These are phyloP conservation scores for Talaromyces nanjingensis DNA, from an alignment of 495 filamentous ascomycete genomes.

Conservation along the genomic window DNA sequence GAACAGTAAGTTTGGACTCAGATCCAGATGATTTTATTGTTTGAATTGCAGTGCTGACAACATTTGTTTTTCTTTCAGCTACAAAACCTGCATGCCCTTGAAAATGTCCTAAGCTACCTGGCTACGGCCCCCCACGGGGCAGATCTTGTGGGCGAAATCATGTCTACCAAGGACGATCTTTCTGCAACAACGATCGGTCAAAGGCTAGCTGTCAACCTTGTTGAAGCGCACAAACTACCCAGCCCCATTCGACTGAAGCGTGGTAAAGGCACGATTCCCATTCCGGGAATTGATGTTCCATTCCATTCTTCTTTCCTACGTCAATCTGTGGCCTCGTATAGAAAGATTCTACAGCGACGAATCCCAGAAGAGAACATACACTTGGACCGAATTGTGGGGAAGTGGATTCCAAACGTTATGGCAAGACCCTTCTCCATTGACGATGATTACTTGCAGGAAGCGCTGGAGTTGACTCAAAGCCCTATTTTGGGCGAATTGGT, in stretches of 20 bases:
- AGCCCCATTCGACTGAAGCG: constrained; percentile 14
- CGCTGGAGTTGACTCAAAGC: constrained; percentile 59
- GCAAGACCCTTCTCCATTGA: constrained; percentile 49
- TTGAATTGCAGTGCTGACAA: background rate
- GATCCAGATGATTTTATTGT: background rate
- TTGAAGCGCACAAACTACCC: constrained; percentile 8
- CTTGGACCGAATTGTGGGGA: constrained; percentile 15
- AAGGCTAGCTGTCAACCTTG: background rate
- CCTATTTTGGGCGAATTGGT: background rate
- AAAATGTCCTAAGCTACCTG: background rate
- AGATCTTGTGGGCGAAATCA: background rate
- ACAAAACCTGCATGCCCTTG: background rate
- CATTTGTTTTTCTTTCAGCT: background rate
- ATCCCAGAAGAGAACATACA: constrained; percentile 13
- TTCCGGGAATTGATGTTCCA: constrained; percentile 35
- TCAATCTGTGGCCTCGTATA: constrained; percentile 12
- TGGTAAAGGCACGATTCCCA: constrained; percentile 28
- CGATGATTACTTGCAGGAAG: constrained; percentile 87
- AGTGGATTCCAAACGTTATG: constrained; percentile 15
- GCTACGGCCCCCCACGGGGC: background rate
- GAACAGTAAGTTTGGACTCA: constrained; percentile 7
- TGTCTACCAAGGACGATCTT: background rate
- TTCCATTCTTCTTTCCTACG: constrained; percentile 8
- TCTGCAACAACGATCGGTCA: background rate
- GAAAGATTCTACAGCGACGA: constrained; percentile 11